Conservation (phyloP, 176 grass and related monocot genomes). For the Elymus sibiricus region DNA sequence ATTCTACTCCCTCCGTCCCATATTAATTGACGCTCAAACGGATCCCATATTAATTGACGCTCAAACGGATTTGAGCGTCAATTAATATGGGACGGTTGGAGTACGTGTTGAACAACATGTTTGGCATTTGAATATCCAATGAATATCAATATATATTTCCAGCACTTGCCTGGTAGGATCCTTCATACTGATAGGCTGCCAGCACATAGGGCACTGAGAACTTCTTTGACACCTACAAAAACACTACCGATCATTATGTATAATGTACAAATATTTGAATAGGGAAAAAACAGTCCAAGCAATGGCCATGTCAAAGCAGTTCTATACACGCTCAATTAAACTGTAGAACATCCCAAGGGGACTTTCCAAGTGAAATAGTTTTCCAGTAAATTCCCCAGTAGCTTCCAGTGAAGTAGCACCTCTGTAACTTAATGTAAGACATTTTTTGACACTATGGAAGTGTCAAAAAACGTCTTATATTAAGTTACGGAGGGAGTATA, state of each 20-base stretch:
- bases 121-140: constrained; percentile 16
- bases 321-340: not conserved
- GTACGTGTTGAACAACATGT: not conserved
- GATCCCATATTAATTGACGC: too few relatives aligned
- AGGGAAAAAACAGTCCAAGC: not conserved
- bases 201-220: constrained; percentile 98
- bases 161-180: constrained; percentile 75
- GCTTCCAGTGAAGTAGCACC: not conserved
- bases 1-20: not conserved
- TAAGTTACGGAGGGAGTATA: not conserved
- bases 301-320: not conserved
- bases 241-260: constrained; percentile 10
- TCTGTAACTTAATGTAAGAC: too few relatives aligned
- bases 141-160: not conserved
- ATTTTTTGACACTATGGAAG: too few relatives aligned
- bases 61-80: too few relatives aligned
- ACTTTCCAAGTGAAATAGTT: constrained; percentile 13
- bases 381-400: not conserved
- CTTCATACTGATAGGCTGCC: constrained; percentile 80
- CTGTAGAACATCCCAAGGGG: not conserved
- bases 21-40: too few relatives aligned
- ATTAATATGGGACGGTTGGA: too few relatives aligned
- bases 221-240: constrained; percentile 88
- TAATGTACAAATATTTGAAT: constrained; percentile 17
- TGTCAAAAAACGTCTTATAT: too few relatives aligned